Percentiles rank a stretch among this genome's conserved stretches.
Evolutionary conservation across 306 rosid species (phyloP).

Genomic region (Casuarina glauca): DNA sequence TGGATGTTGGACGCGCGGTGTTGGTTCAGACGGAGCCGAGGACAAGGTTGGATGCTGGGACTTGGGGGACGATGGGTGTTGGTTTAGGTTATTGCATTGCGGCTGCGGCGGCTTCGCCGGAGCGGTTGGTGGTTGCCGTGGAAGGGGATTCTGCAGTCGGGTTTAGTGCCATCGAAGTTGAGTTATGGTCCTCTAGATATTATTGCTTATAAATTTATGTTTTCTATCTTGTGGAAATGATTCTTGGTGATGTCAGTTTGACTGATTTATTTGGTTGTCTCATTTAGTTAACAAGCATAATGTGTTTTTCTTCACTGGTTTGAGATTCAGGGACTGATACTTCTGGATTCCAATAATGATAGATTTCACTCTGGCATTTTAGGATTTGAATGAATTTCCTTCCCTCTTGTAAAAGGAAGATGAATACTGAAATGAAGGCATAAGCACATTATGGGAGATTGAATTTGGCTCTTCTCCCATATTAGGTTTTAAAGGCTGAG

Average conservation of each 20-base stretch:
- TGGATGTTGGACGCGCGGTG: conserved; percentile 62
- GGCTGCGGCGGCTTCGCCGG: conserved; percentile 83
- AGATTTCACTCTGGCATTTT: background rate
- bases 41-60: conserved; percentile 71
- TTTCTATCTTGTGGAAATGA: background rate
- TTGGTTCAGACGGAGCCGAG: conserved; percentile 66
- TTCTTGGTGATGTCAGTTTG: background rate
- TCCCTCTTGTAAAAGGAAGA: background rate
- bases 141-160: conserved; percentile 99
- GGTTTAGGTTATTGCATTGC: conserved; percentile 99
- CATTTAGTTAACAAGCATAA: background rate
- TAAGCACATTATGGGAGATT: background rate
- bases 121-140: conserved; percentile 78
- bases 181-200: conserved; percentile 49
- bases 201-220: background rate
- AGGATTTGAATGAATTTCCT: background rate
- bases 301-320: too few species aligned
- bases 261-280: background rate
- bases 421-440: background rate
- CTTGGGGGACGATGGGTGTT: conserved; percentile 88
- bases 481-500: background rate
- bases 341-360: too few species aligned
- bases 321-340: too few species aligned
- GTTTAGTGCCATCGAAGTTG: conserved; percentile 97
- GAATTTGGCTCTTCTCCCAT: background rate